Evolutionary conservation across 768 basidiomycete genomes (phyloP), one percentile per base, ranked within the genome.

Genomic region (Lyophyllum semitale): DNA sequence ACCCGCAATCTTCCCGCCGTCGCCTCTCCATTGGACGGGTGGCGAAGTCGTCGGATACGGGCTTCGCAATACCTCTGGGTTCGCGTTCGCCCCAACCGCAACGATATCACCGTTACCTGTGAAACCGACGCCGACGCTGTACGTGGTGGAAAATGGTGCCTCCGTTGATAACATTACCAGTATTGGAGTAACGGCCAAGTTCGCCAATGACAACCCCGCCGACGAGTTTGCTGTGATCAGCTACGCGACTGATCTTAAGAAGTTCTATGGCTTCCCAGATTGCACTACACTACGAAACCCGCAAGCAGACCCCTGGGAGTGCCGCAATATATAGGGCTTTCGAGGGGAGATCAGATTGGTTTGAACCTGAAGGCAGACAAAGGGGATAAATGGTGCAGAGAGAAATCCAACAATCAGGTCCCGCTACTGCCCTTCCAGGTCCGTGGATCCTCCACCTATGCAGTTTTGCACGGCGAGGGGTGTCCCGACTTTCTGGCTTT

Each of bases 141-240:
- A 70, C 33, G 68, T 75, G 8, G 70, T 78, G 22, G 77, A 78
- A 49, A 79, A 79, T 46, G 75, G 72, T 6, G 73, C 77, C 4
- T 74, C 73, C 22, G 77, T 77, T 45, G 75, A 76, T 58, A 71
- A 72, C 48, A 67, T 71, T 12, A 48, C 47, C 15, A 37, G 47
- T 13, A 71, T 71, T 1, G 71, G 72, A 1, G 54, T 77, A 18
- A 76, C 75, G 0, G 32, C 66, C 11, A 50, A 67, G 6, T 76
- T 77, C 53, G 73, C 70, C n/a, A 78, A 77, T 54, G 76, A 78
- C 60, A 77, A 78, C 53, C 77, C 76, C 0, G 73, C 76, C 0
- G 75, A 77, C 52, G 75, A 77, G 54, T 50, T 76, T n/a, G 65
- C 76, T 40, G 48, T 70, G 49, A 66, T 74, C 12, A 38, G 32